Conservation (phyloP, 371 early-diverging fungal species). For the Polyrhizophydium stewartii region DNA sequence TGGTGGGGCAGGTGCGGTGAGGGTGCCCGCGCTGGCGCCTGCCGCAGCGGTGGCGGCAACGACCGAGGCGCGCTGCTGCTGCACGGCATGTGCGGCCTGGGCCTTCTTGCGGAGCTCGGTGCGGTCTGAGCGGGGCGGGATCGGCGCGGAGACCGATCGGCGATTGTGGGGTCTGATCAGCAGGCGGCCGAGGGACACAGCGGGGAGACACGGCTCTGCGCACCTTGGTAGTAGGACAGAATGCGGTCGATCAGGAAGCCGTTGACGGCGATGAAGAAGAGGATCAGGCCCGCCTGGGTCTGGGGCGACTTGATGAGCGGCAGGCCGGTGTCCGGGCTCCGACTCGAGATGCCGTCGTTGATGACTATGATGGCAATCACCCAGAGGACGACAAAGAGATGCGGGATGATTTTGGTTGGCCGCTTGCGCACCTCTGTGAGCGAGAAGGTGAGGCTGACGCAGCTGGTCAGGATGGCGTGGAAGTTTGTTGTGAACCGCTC, state of each 20-base stretch:
- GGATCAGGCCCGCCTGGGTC: conserved; percentile 21
- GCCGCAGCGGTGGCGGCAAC: too few relatives aligned
- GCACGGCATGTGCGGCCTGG: conserved; percentile 8
- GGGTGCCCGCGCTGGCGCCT: too few relatives aligned
- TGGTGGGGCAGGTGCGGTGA: too few relatives aligned
- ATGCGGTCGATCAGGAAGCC: conserved; percentile 20
- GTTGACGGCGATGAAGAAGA: conserved; percentile 22
- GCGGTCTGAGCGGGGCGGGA: background rate
- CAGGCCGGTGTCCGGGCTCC: background rate
- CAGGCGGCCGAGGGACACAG: too few relatives aligned
- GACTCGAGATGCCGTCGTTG: conserved; percentile 9
- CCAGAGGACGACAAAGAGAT: conserved; percentile 9
- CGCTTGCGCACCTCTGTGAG: background rate
- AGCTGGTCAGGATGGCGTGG: background rate
- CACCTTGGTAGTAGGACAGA: conserved; percentile 18
- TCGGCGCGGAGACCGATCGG: too few relatives aligned
- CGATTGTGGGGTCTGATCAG: too few relatives aligned
- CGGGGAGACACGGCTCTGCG: background rate
- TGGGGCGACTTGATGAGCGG: conserved; percentile 13
- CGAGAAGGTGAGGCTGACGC: background rate
- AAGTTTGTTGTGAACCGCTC: conserved; percentile 1
- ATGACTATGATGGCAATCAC: conserved; percentile 19
- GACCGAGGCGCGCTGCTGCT: too few relatives aligned
- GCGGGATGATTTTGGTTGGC: conserved; percentile 9
- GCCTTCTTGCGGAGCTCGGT: conserved; percentile 28